Conservation (phyloP, 345 rosid species). For the Brassica nigra region DNA sequence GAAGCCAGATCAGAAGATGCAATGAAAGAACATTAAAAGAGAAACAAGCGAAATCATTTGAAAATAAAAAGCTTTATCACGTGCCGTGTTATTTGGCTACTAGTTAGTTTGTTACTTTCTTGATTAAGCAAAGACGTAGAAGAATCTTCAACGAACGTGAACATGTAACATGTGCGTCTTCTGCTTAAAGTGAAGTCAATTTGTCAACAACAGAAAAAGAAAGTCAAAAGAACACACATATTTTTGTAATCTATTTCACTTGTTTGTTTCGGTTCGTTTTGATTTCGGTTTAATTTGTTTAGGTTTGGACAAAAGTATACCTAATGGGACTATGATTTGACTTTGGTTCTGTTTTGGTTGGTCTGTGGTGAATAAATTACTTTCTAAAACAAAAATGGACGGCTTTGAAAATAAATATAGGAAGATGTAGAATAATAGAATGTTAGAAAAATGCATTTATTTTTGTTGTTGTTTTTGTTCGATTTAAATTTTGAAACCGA, state of each 20-base stretch:
- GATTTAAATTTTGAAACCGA: neutral
- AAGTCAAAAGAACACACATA: slow-evolving; percentile 14
- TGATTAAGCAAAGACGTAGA: slow-evolving; percentile 27
- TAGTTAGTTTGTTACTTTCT: neutral
- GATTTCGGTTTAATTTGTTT: neutral
- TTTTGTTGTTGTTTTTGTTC: neutral
- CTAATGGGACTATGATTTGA: neutral
- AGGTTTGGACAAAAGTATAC: neutral
- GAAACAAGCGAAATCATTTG: slow-evolving; percentile 4
- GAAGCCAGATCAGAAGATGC: neutral
- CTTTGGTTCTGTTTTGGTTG: neutral
- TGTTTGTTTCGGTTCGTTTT: slow-evolving; percentile 6
- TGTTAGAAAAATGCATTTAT: neutral
- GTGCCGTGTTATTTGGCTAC: neutral
- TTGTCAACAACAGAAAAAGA: slow-evolving; percentile 16
- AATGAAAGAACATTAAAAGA: neutral
- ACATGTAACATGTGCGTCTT: slow-evolving; percentile 28
- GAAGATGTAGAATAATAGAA: neutral
- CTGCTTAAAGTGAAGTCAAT: slow-evolving; percentile 18
- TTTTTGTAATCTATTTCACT: neutral
- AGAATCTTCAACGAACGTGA: slow-evolving; percentile 11
- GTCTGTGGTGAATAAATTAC: neutral
- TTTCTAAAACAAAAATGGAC: neutral
- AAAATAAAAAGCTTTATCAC: neutral
- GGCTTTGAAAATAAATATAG: neutral